Base-by-base conservation (phyloP, 1,139 yeast species). In the Taphrina flavorubra region DNA sequence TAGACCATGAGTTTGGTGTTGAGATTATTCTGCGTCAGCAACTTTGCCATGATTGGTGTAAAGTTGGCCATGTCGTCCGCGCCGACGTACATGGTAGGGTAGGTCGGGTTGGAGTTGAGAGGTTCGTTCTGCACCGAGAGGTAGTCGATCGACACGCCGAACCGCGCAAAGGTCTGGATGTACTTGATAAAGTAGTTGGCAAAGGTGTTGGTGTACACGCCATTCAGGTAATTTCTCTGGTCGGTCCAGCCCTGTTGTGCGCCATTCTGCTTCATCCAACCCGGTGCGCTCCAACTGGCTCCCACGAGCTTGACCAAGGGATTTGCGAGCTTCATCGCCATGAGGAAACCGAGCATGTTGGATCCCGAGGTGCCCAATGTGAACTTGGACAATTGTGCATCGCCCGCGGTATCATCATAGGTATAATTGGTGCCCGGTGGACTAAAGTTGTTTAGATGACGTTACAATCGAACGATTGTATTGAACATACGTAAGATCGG, bases 61-160 rank as follows among this genome's bases (percentile, higher is more conserved):
- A 37, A 34, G 34, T 34, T 53, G 10, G 40, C 40, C 42, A 34
- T 34, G 57, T 53, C 57, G n/a, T 8, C 2, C 14, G 36, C 53
- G n/a, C 53, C 53, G 16, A 53, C 42, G 34, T 53, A 53, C 42
- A 34, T 53, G 40, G 57, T 53, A 6, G 57, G 57, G 57, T 53
- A 53, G 11, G 8, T 53, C 25, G 57, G 42, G 5, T 34, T 34
- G 3, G 57, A 53, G 34, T 53, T 34, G 25, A 53, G 57, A 1
- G 57, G 57, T 34, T 53, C 57, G 18, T 53, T 53, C 57, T 53
- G 57, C 5, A 53, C 42, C 13, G 57, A 34, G 42, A 53, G 40
- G 25, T 34, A 34, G 18, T 53, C 57, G 40, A 53, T 34, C 6
- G 18, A 7, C 14, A 53, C 57, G 57, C 57, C 57, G 11, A n/a